Base-by-base conservation (phyloP, 441 rosid species). In the Viola pubescens region DNA sequence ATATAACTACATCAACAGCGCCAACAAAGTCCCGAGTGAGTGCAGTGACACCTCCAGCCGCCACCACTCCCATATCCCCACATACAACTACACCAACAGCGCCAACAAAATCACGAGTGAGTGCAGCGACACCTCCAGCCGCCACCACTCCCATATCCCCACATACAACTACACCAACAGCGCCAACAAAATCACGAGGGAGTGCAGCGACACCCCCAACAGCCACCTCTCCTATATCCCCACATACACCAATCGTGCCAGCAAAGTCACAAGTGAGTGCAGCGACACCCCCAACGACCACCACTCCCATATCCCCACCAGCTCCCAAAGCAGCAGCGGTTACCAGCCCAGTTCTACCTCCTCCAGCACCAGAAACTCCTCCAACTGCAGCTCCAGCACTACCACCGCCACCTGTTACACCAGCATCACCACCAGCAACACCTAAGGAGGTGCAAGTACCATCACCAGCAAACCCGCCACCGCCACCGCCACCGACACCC, bases 391-490 rank as follows among this genome's bases (percentile, higher is more conserved):
- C 80, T 7, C 75, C 75, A 5, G 41, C 67, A 4, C 10, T 51
- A 13, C 68, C 73, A 52, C 74, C 82, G 8, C 70, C 84, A 26
- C 82, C 73, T 55, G 68, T 73, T 45, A 34, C 76, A 14, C 75
- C 75, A 5, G 41, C 67, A 4, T 9, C 47, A 13, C 68, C 73
- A 52, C 74, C 82, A 2, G 8, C 70, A 0, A 40, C 84, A 26
- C 82, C 88, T 39, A 51, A 89, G 2, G 84, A 81, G 1, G 46
- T 73, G 37, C 77, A 85, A 12, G 75, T 77, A 12, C 85, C 78
- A 4, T 76, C 66, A 51, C 86, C 76, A 10, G 70, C 82, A 37
- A 40, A 63, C 5, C 26, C 64, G 9, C 42, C 62, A 6, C 37
- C 61, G 7, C 44, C 62, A 6, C 62, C 53, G 16, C 69, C 77